Conservation (phyloP, 2,329 filamentous ascomycete genomes). For the Colletotrichum musae region DNA sequence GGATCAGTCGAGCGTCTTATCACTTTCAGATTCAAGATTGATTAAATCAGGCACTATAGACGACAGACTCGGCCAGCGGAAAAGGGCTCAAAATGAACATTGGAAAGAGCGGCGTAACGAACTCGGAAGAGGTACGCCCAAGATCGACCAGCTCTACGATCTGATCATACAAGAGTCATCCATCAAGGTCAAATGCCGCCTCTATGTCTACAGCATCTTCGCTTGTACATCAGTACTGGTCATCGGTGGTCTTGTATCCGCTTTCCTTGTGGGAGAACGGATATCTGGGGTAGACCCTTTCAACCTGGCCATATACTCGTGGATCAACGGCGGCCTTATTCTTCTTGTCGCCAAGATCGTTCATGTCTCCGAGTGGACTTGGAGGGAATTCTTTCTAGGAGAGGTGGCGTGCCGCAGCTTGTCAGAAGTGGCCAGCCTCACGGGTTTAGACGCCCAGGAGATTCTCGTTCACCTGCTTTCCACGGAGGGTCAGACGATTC, state of each 20-base stretch:
- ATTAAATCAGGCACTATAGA: neutral
- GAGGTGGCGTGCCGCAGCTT: constrained; percentile 44
- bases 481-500: constrained; percentile 38
- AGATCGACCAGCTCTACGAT: neutral
- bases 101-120: no score
- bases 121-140: no score
- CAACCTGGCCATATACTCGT: constrained; percentile 45
- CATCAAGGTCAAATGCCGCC: neutral
- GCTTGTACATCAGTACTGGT: neutral
- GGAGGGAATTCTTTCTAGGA: constrained; percentile 45
- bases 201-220: neutral
- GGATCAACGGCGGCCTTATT: constrained; percentile 46
- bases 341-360: constrained; percentile 44
- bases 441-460: constrained; percentile 43
- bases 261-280: neutral
- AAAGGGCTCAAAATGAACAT: neutral
- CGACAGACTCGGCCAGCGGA: neutral
- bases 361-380: constrained; percentile 46
- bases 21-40: neutral
- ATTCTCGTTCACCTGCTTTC: constrained; percentile 44
- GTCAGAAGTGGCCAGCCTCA: constrained; percentile 44
- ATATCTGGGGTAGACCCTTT: constrained; percentile 46
- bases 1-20: neutral
- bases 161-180: neutral
- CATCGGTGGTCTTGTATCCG: neutral